phyloP scores from a whole-genome alignment of 805 yeast genomes.

The Schizosaccharomyces cryophilus region DNA sequence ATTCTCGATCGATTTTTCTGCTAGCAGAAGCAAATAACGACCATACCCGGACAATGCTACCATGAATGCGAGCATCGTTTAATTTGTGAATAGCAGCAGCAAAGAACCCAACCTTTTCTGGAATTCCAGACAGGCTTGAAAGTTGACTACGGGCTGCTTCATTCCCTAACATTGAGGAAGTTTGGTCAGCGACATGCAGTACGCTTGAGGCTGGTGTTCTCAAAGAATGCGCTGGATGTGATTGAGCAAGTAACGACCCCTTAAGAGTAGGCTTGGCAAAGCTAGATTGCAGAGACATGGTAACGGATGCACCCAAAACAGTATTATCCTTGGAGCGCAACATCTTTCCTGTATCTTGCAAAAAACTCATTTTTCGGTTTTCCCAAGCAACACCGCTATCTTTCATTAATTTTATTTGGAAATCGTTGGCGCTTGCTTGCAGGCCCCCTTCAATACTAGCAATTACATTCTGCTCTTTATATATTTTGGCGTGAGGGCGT shows the following conservation, averaged over 20 bases:
- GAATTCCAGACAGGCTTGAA: not conserved
- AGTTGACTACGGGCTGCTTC: not conserved
- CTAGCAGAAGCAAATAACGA: not conserved
- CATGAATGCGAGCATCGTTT: not conserved
- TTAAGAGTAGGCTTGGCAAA: not conserved
- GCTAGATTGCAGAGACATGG: not conserved
- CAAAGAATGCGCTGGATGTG: not conserved
- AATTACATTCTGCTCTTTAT: constrained; percentile 56
- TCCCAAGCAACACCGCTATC: not conserved
- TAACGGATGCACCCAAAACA: not conserved
- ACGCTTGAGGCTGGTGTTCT: not conserved
- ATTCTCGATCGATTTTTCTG: not conserved
- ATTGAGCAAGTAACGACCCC: not conserved
- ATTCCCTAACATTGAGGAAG: too few species aligned
- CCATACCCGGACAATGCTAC: not conserved
- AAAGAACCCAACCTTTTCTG: not conserved
- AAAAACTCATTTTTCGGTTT: not conserved
- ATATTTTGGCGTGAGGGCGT: constrained; percentile 32
- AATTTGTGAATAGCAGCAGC: not conserved
- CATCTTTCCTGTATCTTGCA: not conserved
- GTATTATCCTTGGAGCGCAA: not conserved
- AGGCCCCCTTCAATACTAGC: constrained; percentile 65
- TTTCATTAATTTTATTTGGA: constrained; percentile 49
- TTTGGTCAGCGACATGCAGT: not conserved
- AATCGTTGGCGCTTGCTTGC: constrained; percentile 50